These are phyloP conservation scores for Aspergillus campestris DNA, from an alignment of 495 filamentous ascomycete species.

Conservation along the genomic window DNA sequence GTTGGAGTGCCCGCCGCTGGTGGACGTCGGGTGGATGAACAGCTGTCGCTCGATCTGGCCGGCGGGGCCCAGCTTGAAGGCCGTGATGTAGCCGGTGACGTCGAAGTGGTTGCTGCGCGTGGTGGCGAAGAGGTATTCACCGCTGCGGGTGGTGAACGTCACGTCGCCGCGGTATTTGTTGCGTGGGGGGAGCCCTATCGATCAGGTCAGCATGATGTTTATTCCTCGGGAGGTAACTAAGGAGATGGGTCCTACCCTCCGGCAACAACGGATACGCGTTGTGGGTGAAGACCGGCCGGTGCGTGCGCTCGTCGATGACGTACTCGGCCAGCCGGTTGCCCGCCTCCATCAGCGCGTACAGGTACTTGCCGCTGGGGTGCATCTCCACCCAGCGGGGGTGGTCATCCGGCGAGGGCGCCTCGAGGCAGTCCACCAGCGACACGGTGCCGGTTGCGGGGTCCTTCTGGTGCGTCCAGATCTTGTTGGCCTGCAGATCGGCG, in stretches of 20 bases:
- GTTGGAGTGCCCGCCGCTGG: slow-evolving; percentile 78
- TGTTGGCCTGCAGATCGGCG: slow-evolving; percentile 75
- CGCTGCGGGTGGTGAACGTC: slow-evolving; percentile 55
- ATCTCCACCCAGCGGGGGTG: slow-evolving; percentile 83
- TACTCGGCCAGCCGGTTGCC: slow-evolving; percentile 75
- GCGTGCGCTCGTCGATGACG: slow-evolving; percentile 64
- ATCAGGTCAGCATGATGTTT: slow-evolving; percentile 29
- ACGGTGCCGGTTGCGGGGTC: slow-evolving; percentile 51
- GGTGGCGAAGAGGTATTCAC: slow-evolving; percentile 71
- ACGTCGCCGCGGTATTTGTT: slow-evolving; percentile 71
- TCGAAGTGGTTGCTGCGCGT: slow-evolving; percentile 65
- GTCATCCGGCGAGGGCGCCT: slow-evolving; percentile 61
- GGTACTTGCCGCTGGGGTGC: slow-evolving; percentile 63
- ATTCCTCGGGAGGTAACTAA: slow-evolving; percentile 36
- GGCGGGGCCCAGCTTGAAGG: slow-evolving; percentile 59
- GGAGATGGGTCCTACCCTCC: slow-evolving; percentile 37
- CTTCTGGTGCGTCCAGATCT: slow-evolving; percentile 80
- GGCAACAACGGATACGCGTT: slow-evolving; percentile 70
- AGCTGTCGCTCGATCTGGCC: slow-evolving; percentile 70
- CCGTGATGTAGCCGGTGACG: slow-evolving; percentile 71
- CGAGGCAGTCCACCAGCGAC: slow-evolving; percentile 56
- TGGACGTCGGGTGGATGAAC: slow-evolving; percentile 73
- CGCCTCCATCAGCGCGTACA: slow-evolving; percentile 80
- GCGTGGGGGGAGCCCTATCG: slow-evolving; percentile 38
- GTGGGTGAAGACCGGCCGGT: slow-evolving; percentile 74